Percentiles rank a stretch among this genome's conserved stretches.
Conservation (phyloP, 148 eudicot species). For the Dianthus caryophyllus region DNA sequence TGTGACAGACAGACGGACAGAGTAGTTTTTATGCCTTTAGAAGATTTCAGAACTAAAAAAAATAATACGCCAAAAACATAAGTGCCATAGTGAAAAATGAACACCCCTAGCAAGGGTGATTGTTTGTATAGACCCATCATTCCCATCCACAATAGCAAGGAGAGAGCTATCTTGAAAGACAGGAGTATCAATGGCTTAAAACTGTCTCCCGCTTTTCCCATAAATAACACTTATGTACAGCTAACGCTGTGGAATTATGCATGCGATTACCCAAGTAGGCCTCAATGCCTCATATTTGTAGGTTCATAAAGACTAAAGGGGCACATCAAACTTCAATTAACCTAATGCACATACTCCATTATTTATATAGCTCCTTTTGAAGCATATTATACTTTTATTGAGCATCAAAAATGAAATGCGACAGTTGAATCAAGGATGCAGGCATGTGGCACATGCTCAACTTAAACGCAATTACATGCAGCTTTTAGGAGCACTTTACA, state of each 20-base stretch:
- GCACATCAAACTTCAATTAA: too few species aligned
- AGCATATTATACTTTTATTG: not conserved
- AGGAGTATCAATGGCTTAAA: not conserved
- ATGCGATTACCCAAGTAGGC: not conserved
- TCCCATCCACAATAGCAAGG: not conserved
- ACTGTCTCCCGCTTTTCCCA: not conserved
- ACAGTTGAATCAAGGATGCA: too few species aligned
- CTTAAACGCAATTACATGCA: not conserved
- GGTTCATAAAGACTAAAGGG: not conserved
- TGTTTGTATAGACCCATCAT: not conserved
- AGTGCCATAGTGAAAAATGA: not conserved
- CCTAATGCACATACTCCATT: too few species aligned
- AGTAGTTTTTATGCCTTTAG: not conserved
- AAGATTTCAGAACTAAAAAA: not conserved
- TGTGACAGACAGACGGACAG: too few species aligned
- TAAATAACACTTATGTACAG: not conserved
- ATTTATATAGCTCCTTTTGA: not conserved
- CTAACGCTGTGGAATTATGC: not conserved
- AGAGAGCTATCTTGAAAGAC: not conserved
- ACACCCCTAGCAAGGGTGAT: not conserved
- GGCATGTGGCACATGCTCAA: not conserved
- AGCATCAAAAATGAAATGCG: not conserved
- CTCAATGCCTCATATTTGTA: not conserved
- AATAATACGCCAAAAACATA: not conserved
- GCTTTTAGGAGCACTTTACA: not conserved